Evolutionary conservation across 805 yeast species (phyloP).

Genomic region (Saccharomyces mikatae): DNA sequence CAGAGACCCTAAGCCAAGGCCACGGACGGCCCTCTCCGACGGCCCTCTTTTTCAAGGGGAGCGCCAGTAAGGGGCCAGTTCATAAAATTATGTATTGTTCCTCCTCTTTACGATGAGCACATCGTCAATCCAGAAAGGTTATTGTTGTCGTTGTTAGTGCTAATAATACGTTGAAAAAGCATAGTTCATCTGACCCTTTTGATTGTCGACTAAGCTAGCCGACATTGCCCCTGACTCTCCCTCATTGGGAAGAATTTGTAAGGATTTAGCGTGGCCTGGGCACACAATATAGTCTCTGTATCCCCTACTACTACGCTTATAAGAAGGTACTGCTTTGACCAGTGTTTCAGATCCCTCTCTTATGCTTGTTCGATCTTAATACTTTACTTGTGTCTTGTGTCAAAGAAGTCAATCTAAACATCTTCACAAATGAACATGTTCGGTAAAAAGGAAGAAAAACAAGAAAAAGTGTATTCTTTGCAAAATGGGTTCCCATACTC

Average conservation of each 20-base stretch:
- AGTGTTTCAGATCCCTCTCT: too few relatives aligned
- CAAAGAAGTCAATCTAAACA: background rate
- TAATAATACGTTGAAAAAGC: background rate
- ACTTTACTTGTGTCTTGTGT: background rate
- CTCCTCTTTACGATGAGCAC: background rate
- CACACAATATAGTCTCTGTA: background rate
- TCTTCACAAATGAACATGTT: background rate
- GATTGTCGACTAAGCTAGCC: background rate
- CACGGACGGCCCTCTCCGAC: background rate
- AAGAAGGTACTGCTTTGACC: background rate
- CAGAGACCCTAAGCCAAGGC: background rate
- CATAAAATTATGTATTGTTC: background rate
- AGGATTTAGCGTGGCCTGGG: background rate
- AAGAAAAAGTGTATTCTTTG: slow-evolving; percentile 29
- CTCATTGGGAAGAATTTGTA: background rate
- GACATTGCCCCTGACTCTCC: background rate
- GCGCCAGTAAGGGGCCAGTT: background rate
- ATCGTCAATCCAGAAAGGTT: background rate
- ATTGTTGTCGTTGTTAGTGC: background rate
- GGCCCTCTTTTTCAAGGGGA: background rate
- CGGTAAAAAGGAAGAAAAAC: slow-evolving; percentile 2
- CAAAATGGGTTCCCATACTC: slow-evolving; percentile 49
- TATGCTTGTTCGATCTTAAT: background rate
- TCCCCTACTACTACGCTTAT: background rate
- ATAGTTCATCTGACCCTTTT: background rate